Evolutionary conservation across 768 basidiomycete species (phyloP).

Genomic region (Leucosporidium creatinivorum): DNA sequence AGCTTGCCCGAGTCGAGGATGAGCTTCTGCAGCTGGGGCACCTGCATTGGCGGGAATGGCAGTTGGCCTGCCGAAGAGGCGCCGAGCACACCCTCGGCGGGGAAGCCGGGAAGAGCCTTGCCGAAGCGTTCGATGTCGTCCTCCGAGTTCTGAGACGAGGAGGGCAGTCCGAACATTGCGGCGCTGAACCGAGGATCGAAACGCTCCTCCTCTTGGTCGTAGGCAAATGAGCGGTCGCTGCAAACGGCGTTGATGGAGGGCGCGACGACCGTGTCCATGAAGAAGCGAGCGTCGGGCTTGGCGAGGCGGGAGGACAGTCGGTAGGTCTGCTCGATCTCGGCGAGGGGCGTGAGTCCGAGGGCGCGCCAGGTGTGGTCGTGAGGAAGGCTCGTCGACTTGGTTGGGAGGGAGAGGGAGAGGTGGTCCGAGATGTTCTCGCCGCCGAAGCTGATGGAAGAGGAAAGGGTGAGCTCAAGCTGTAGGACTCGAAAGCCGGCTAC

Average conservation of each 20-base stretch:
- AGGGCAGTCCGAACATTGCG: constrained; percentile 76
- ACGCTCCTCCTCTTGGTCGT: constrained; percentile 53
- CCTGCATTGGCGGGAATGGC: constrained; percentile 74
- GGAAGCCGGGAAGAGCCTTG: constrained; percentile 53
- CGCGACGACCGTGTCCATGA: constrained; percentile 73
- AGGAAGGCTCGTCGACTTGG: constrained; percentile 4
- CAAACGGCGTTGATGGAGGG: constrained; percentile 70
- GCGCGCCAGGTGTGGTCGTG: constrained; percentile 18
- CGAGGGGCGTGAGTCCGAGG: constrained; percentile 50
- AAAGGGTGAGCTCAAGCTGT: background rate
- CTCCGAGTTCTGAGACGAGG: constrained; percentile 56
- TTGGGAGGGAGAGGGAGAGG: constrained; percentile 5
- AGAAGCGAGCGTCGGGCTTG: constrained; percentile 71
- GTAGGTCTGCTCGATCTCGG: constrained; percentile 53
- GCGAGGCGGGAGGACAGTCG: constrained; percentile 78
- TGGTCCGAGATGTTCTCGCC: background rate
- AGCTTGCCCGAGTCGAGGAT: constrained; percentile 96
- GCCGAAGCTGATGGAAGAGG: constrained; percentile 2
- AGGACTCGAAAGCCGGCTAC: background rate
- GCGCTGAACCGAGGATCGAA: constrained; percentile 68
- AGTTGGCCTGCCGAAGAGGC: constrained; percentile 64
- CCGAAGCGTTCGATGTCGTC: constrained; percentile 50
- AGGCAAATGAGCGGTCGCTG: constrained; percentile 61
- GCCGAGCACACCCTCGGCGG: constrained; percentile 60
- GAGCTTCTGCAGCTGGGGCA: constrained; percentile 88